phyloP scores from a whole-genome alignment of 305 asterid species.

The Ruellia speciosa region DNA sequence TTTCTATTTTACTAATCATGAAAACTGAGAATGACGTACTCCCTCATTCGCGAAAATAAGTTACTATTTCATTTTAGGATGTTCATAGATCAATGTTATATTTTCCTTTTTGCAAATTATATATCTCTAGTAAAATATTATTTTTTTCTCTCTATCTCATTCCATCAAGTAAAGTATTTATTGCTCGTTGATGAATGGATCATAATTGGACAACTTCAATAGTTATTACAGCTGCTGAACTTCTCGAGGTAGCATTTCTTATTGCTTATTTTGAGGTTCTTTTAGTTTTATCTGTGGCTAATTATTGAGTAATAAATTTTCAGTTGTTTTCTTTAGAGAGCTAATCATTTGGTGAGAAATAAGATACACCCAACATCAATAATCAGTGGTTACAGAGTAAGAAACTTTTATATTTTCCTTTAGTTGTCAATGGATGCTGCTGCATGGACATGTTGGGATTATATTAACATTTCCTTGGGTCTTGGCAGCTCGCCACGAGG shows the following conservation, averaged over 20 bases:
- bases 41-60: too few relatives aligned
- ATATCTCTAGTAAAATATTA: too few relatives aligned
- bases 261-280: not conserved
- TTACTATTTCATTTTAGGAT: too few relatives aligned
- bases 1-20: too few relatives aligned
- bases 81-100: too few relatives aligned
- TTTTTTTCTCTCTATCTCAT: too few relatives aligned
- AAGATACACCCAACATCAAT: constrained; percentile 93
- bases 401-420: constrained; percentile 4
- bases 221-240: constrained; percentile 35
- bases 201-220: constrained; percentile 97
- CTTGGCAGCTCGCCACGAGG: constrained; percentile 65
- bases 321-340: constrained; percentile 50
- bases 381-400: constrained; percentile 90
- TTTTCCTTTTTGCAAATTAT: too few relatives aligned
- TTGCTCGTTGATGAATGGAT: too few relatives aligned
- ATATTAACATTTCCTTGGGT: constrained; percentile 4
- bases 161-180: too few relatives aligned
- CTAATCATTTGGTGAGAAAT: constrained; percentile 88
- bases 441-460: constrained; percentile 9
- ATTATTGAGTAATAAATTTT: not conserved
- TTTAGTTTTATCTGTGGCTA: not conserved
- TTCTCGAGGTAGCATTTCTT: constrained; percentile 38
- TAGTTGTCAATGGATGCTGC: not conserved
- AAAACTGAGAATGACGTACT: too few relatives aligned